Evolutionary conservation across 805 yeast genomes (phyloP), one percentile per base, ranked within the genome.

Genomic region (Wickerhamomyces pijperi): DNA sequence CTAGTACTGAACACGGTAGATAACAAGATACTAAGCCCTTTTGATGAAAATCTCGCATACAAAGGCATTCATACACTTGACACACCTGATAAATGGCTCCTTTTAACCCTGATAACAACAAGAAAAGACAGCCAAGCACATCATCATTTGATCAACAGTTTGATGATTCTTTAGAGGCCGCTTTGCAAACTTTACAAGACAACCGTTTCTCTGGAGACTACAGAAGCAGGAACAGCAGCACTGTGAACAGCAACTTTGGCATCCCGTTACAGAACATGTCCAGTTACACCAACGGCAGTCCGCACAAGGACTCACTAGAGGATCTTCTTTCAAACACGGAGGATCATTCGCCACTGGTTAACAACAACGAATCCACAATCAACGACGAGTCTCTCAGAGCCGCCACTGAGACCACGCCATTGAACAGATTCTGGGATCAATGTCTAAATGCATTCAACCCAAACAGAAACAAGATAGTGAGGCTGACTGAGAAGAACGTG

Each of bases 131-230:
- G 36, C 44, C 47, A 38, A 63, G 67, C 39, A 47, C 51, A 23
- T 70, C 71, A 35, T 63, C 75, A 12, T 67, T 78, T 49, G 86
- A 80, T 47, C 70, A 73, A 46, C 68, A 67, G 47, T 73, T 81
- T 51, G 86, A 80, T 52, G 68, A 65, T 45, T 75, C 82, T 11
- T 62, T 78, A 42, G 82, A 78, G 49, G 74, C 74, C 36, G 90
- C 86, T 1, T 60, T 81, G 46, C 74, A 74, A 43, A 61, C 50
- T 65, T 64, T 46, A 49, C 76, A 59, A 55, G 66, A 64, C 46
- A 66, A 60, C 49, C 61, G 51, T 47, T 63, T 52, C 39, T 45
- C 51, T 39, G 37, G 44, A n/a, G 50, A 51, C 33, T 55, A 48
- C 20, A 55, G 41, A 57, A 43, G 39, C 48, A 54, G 44, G 47